A percentile compares a stretch with the other conserved stretches of the same genome.
phyloP scores from a whole-genome alignment of 495 filamentous ascomycete species.

The Trichoderma parareesei region DNA sequence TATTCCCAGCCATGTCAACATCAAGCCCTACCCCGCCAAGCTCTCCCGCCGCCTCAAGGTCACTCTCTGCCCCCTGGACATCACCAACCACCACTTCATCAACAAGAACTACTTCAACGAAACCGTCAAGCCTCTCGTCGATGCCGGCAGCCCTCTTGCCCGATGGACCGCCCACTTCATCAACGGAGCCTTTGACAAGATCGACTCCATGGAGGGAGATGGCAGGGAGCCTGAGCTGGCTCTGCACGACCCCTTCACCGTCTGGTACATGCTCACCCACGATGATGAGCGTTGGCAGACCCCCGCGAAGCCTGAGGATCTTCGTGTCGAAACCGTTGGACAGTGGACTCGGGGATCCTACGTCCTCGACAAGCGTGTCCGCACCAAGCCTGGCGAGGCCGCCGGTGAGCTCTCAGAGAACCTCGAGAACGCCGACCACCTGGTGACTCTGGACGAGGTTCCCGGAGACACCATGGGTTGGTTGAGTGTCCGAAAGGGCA shows the following conservation, averaged over 20 bases:
- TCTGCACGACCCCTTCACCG: conserved; percentile 80
- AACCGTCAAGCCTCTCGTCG: conserved; percentile 40
- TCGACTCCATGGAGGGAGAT: conserved; percentile 51
- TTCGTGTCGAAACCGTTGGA: conserved; percentile 76
- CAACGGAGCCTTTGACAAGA: conserved; percentile 63
- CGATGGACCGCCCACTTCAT: conserved; percentile 77
- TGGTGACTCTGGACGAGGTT: conserved; percentile 26
- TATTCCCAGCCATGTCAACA: conserved; percentile 28
- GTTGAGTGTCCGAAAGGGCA: conserved; percentile 62
- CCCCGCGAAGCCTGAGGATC: conserved; percentile 51
- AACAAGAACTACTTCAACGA: conserved; percentile 50
- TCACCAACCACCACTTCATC: conserved; percentile 70
- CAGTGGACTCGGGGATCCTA: conserved; percentile 95
- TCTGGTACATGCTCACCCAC: conserved; percentile 74
- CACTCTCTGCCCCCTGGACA: conserved; percentile 79
- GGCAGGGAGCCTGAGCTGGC: conserved; percentile 52
- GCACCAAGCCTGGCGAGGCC: conserved; percentile 48
- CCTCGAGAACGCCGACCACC: conserved; percentile 24
- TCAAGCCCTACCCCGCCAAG: conserved; percentile 59
- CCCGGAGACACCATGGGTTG: conserved; percentile 62
- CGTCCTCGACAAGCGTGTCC: conserved; percentile 64
- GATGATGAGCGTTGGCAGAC: conserved; percentile 43
- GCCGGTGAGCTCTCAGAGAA: conserved; percentile 36
- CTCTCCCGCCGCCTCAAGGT: conserved; percentile 62
- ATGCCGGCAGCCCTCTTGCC: conserved; percentile 65